A percentile compares a stretch with the other conserved stretches of the same genome.
Evolutionary conservation across 768 basidiomycete species (phyloP).

Genomic region (Pluteus cervinus): DNA sequence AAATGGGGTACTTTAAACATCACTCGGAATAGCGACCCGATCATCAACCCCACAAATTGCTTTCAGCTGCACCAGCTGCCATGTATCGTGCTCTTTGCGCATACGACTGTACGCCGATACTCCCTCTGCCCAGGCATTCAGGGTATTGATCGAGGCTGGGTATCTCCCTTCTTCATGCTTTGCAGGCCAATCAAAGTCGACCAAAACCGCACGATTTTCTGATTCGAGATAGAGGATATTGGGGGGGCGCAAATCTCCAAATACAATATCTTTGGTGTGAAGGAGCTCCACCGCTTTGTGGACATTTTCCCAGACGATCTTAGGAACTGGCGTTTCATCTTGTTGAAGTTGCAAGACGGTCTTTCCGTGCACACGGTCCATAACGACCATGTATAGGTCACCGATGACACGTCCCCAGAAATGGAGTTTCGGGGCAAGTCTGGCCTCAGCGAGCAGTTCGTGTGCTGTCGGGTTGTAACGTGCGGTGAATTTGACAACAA

Average conservation of each 20-base stretch:
- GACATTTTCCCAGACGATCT: constrained; percentile 8
- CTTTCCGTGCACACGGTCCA: constrained; percentile 12
- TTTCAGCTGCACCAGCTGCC: constrained; percentile 12
- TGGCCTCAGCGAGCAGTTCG: constrained; percentile 9
- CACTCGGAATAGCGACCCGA: too few species aligned
- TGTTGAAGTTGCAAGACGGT: constrained; percentile 10
- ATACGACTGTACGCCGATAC: constrained; percentile 13
- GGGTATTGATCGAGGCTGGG: constrained; percentile 14
- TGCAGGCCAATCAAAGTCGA: constrained; percentile 25
- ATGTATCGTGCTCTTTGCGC: constrained; percentile 15
- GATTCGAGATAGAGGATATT: constrained; percentile 15
- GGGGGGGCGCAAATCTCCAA: constrained; percentile 22
- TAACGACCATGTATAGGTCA: constrained; percentile 15
- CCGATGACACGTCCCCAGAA: constrained; percentile 13
- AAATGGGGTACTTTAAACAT: too few species aligned
- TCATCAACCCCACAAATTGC: too few species aligned
- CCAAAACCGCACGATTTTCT: constrained; percentile 12
- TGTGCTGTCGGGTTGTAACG: constrained; percentile 14
- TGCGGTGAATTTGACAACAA: constrained; percentile 16
- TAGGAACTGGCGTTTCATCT: constrained; percentile 19
- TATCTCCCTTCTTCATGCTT: constrained; percentile 14
- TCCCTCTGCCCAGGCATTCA: constrained; percentile 9
- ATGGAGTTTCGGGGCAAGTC: constrained; percentile 13
- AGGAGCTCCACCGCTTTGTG: constrained; percentile 9
- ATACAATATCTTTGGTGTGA: constrained; percentile 16